A percentile compares a stretch with the other conserved stretches of the same genome.
These are phyloP conservation scores for Porphyrellus cyaneotinctus DNA, from an alignment of 768 basidiomycete species.

Conservation along the genomic window DNA sequence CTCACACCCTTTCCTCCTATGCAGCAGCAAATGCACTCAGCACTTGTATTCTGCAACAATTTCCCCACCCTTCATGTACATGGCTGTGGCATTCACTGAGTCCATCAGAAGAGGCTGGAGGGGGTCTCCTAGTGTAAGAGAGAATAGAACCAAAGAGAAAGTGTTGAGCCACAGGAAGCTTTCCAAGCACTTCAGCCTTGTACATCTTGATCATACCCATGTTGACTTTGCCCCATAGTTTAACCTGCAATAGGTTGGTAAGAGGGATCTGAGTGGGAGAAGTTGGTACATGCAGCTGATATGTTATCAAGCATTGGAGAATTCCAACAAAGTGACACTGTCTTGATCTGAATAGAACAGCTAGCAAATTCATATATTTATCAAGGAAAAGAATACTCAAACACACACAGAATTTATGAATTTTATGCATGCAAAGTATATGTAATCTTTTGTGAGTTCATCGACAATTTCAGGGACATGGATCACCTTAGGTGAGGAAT, in stretches of 20 bases:
- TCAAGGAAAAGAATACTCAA: neutral
- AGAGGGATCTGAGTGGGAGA: neutral
- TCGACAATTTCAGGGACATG: conserved; percentile 90
- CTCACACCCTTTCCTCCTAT: conserved; percentile 36
- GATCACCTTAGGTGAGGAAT: conserved; percentile 87
- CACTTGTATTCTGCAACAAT: conserved; percentile 88
- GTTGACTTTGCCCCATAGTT: conserved; percentile 97
- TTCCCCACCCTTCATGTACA: conserved; percentile 67
- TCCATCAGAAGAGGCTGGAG: conserved; percentile 28
- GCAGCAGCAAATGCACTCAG: conserved; percentile 81
- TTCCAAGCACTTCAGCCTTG: conserved; percentile 88
- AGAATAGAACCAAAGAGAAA: conserved; percentile 89
- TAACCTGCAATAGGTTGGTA: conserved; percentile 43
- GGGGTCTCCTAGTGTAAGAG: conserved; percentile 57
- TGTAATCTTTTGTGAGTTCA: conserved; percentile 88
- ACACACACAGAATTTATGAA: conserved; percentile 87
- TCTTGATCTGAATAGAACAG: conserved; percentile 80
- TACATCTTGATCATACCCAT: conserved; percentile 98
- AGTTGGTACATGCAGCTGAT: conserved; percentile 53
- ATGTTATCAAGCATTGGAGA: conserved; percentile 99
- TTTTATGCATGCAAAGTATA: conserved; percentile 93
- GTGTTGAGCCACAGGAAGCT: conserved; percentile 94
- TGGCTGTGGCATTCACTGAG: conserved; percentile 19
- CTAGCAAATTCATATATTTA: neutral
- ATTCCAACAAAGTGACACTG: conserved; percentile 94